These are phyloP conservation scores for Magnusiomyces tetraspermus DNA, from an alignment of 1,139 yeast species.

Conservation along the genomic window DNA sequence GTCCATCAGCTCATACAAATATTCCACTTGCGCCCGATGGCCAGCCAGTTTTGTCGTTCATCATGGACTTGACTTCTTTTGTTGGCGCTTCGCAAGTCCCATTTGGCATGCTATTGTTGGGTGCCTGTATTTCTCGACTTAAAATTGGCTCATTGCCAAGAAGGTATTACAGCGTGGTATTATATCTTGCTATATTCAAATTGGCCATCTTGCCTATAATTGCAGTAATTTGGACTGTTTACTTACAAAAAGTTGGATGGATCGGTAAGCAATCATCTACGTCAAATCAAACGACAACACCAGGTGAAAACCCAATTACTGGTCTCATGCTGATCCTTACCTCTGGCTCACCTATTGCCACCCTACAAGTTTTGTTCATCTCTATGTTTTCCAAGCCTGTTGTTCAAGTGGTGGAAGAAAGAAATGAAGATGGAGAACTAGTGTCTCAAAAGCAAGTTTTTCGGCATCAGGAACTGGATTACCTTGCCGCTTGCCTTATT, in stretches of 20 bases:
- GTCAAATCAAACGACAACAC: too few species aligned
- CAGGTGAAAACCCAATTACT: conserved; percentile 44
- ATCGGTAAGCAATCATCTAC: conserved; percentile 28
- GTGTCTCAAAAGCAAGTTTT: not conserved
- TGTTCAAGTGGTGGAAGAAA: conserved; percentile 31
- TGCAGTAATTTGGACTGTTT: conserved; percentile 49
- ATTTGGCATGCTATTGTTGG: conserved; percentile 66
- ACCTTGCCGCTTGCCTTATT: conserved; percentile 63
- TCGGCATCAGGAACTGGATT: conserved; percentile 56
- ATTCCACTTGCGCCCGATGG: conserved; percentile 71
- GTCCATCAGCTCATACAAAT: conserved; percentile 13
- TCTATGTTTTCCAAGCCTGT: conserved; percentile 67
- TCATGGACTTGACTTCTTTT: conserved; percentile 71
- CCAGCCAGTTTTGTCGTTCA: conserved; percentile 70
- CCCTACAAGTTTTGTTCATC: conserved; percentile 72
- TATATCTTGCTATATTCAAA: conserved; percentile 38
- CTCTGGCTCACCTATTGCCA: conserved; percentile 79
- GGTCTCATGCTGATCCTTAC: conserved; percentile 64
- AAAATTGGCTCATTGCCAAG: conserved; percentile 48
- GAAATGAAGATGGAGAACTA: not conserved
- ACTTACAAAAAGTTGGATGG: conserved; percentile 41
- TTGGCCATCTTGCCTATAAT: conserved; percentile 51
- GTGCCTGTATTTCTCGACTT: conserved; percentile 77
- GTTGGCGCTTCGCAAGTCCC: conserved; percentile 88
- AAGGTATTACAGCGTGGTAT: conserved; percentile 61